Evolutionary conservation across 1,139 yeast genomes (phyloP), one percentile per base, ranked within the genome.

Genomic region (Zhuliangozyma blackwelliae): DNA sequence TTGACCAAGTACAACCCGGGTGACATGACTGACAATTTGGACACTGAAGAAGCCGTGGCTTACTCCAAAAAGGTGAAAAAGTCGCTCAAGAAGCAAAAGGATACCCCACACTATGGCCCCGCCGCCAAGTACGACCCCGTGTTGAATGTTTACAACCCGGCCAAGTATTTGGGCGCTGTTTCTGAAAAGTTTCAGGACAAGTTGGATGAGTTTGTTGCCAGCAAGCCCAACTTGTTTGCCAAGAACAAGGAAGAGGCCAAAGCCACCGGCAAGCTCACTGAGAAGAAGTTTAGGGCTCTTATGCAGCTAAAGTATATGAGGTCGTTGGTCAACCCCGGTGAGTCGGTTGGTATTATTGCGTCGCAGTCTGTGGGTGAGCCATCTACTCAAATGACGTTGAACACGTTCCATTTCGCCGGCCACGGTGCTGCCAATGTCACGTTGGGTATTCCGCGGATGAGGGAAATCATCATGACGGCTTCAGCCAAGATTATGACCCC

Each of bases 391-490:
- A 94, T 94, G 99, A 94, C 99, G 16, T 77, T 94, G 57, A 94
- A 94, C 64, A 94, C 99, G 38, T 94, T 94, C 95, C 99, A 94
- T 72, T 94, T 94, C 57, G 99, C 99, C 51, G 99, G 99, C 61
- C 98, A 94, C 69, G 99, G 99, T 79, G 99, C 98, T 41, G 98
- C 98, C 35, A 94, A 94, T 65, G 99, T 94, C 49, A 94, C 99
- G 1, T 76, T 94, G 57, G 99, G 99, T 84, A 94, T 94, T 59
- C 99, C 99, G 34, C 96, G 99, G 79, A 83, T 94, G 90, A 84
- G 99, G 78, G 99, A 94, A 77, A 94, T 94, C 59, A 90, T 94
- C 59, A 94, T 94, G 98, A 94, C 98, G 12, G 99, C 98, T 9
- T 87, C 96, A 41, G 80, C 96, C 16, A 70, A 86, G 39, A 94